Conservation (phyloP, 768 basidiomycete genomes). For the Lactarius hatsudake region DNA sequence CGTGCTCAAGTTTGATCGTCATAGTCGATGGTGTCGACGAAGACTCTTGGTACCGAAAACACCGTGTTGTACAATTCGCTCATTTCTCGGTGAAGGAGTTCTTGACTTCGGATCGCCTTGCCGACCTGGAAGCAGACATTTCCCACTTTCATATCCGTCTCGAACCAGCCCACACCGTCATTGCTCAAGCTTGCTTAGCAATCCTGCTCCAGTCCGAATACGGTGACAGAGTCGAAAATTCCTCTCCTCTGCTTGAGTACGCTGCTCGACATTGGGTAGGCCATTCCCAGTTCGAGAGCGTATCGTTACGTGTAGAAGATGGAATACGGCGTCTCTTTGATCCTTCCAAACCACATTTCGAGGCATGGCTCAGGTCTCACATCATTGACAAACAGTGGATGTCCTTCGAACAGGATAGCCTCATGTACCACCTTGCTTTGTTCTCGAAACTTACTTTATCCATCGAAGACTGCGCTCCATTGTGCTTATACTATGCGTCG, state of each 20-base stretch:
- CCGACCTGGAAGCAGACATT: neutral
- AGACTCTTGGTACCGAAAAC: neutral
- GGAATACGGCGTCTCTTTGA: neutral
- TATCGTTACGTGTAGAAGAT: neutral
- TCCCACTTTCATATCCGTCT: neutral
- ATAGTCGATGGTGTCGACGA: neutral
- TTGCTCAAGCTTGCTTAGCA: neutral
- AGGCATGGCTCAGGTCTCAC: neutral
- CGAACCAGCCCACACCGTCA: neutral
- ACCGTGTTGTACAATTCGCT: neutral
- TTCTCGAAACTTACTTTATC: neutral
- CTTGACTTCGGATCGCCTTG: conserved; percentile 6
- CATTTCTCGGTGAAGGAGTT: conserved; percentile 1
- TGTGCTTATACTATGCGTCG: neutral
- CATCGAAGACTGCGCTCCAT: neutral
- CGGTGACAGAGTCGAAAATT: too few relatives aligned
- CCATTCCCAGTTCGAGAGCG: neutral
- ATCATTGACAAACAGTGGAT: neutral
- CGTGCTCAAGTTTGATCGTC: neutral
- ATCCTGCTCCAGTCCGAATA: neutral
- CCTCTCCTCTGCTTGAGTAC: neutral
- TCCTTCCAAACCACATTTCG: neutral
- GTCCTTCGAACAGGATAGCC: neutral
- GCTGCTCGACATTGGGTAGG: neutral
- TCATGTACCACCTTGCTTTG: neutral